Evolutionary conservation across 805 yeast genomes (phyloP).

Genomic region (Ogataea nitratoaversa): DNA sequence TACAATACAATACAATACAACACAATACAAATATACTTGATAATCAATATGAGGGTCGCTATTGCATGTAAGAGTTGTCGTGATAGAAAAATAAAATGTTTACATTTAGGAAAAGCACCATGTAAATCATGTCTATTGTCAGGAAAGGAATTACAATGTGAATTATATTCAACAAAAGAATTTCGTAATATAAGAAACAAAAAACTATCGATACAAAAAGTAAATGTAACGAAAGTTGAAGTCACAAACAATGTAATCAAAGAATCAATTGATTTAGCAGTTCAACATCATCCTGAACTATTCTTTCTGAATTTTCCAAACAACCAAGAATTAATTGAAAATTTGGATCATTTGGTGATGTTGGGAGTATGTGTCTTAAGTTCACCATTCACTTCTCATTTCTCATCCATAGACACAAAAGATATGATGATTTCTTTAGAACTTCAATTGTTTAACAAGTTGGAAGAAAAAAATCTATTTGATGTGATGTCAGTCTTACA

Average conservation of each 20-base stretch:
- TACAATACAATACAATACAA: too few species aligned
- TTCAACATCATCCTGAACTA: slow-evolving; percentile 13
- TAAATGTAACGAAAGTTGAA: slow-evolving; percentile 1
- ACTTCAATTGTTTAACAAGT: slow-evolving; percentile 2
- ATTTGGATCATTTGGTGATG: slow-evolving; percentile 10
- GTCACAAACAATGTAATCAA: slow-evolving; percentile 1
- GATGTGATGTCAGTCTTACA: slow-evolving; percentile 13
- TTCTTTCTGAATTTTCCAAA: slow-evolving; percentile 9
- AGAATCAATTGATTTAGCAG: slow-evolving; percentile 3
- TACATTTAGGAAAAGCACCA: slow-evolving; percentile 9
- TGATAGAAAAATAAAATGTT: slow-evolving; percentile 12
- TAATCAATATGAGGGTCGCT: slow-evolving; percentile 11
- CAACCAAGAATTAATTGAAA: slow-evolving; percentile 4
- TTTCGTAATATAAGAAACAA: slow-evolving; percentile 9
- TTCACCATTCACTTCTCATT: slow-evolving; percentile 6
- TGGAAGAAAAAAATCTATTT: slow-evolving; percentile 6
- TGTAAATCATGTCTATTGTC: slow-evolving; percentile 10
- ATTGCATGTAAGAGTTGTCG: slow-evolving; percentile 14
- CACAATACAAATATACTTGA: too few species aligned
- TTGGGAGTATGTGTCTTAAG: slow-evolving; percentile 11
- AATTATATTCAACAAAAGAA: slow-evolving; percentile 13
- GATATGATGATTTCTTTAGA: slow-evolving; percentile 6
- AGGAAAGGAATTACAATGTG: slow-evolving; percentile 6
- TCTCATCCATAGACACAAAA: not conserved
- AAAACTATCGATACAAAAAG: not conserved